Evolutionary conservation across 78 protist species (phyloP).

Genomic region (Pigoraptor vietnamica): DNA sequence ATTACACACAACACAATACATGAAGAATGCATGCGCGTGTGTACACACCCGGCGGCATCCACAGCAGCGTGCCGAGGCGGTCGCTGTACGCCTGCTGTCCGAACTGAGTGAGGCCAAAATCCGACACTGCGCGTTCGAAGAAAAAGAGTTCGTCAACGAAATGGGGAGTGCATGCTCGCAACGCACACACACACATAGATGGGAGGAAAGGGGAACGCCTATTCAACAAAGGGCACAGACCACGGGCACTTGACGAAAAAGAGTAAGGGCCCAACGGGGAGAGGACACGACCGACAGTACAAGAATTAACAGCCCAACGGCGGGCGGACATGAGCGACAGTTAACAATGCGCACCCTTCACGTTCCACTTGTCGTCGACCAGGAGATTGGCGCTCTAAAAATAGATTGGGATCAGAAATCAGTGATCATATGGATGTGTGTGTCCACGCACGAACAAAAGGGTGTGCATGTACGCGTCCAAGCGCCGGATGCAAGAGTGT

Average conservation of each 20-base stretch:
- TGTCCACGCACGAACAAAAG: not conserved
- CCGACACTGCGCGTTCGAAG: not conserved
- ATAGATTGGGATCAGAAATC: not conserved
- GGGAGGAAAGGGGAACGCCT: not conserved
- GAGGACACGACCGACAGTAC: too few relatives aligned
- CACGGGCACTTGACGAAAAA: too few relatives aligned
- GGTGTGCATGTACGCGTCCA: too few relatives aligned
- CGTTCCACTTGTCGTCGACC: not conserved
- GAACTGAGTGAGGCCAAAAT: not conserved
- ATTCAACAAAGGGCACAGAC: too few relatives aligned
- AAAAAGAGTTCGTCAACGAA: too few relatives aligned
- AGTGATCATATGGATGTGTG: too few relatives aligned
- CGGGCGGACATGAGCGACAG: not conserved
- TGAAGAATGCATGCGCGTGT: not conserved
- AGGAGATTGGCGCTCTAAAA: not conserved
- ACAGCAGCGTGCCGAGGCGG: not conserved
- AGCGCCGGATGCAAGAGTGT: too few relatives aligned
- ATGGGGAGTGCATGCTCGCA: not conserved
- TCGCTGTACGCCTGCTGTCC: not conserved
- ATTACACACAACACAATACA: not conserved
- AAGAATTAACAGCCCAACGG: too few relatives aligned
- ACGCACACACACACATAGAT: not conserved
- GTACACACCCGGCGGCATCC: not conserved
- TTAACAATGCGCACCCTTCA: not conserved
- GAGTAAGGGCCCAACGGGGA: too few relatives aligned